phyloP scores from a whole-genome alignment of 352 stramenopile species.

The Pythium periplocum region DNA sequence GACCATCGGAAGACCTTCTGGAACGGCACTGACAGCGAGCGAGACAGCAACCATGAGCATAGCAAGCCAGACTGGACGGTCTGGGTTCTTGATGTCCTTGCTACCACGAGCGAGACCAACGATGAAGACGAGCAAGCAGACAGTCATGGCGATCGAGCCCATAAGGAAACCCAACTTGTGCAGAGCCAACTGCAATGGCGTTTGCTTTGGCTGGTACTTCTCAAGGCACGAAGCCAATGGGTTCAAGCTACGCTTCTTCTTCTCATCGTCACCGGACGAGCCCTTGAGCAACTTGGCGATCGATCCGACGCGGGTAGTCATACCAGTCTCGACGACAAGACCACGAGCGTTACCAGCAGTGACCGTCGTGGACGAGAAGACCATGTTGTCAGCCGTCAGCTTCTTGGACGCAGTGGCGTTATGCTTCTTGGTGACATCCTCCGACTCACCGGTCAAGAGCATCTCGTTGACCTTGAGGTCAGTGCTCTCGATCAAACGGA shows the following conservation, averaged over 20 bases:
- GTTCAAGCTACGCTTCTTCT: constrained; percentile 36
- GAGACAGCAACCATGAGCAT: constrained; percentile 95
- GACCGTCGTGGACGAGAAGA: constrained; percentile 90
- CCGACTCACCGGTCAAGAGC: constrained; percentile 91
- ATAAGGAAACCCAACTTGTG: constrained; percentile 94
- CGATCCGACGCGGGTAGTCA: constrained; percentile 67
- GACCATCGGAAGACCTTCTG: constrained; percentile 75
- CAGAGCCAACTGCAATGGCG: constrained; percentile 88
- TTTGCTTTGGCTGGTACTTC: constrained; percentile 70
- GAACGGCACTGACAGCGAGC: constrained; percentile 69
- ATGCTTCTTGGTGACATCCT: constrained; percentile 72
- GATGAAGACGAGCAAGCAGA: constrained; percentile 86
- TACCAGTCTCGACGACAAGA: constrained; percentile 69
- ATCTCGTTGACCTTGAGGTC: constrained; percentile 92
- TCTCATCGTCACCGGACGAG: constrained; percentile 1
- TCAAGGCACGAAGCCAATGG: constrained; percentile 46
- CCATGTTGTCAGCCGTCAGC: constrained; percentile 82
- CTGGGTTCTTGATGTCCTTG: constrained; percentile 51
- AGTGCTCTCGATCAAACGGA: constrained; percentile 83
- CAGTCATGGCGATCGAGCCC: constrained; percentile 79
- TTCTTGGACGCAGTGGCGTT: constrained; percentile 25
- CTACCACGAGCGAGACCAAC: constrained; percentile 69
- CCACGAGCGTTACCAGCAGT: constrained; percentile 71
- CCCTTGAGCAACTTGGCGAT: constrained; percentile 65
- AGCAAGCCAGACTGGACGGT: constrained; percentile 82